Evolutionary conservation across 768 basidiomycete genomes (phyloP), one percentile per base, ranked within the genome.

Genomic region (Favolaschia claudopus): DNA sequence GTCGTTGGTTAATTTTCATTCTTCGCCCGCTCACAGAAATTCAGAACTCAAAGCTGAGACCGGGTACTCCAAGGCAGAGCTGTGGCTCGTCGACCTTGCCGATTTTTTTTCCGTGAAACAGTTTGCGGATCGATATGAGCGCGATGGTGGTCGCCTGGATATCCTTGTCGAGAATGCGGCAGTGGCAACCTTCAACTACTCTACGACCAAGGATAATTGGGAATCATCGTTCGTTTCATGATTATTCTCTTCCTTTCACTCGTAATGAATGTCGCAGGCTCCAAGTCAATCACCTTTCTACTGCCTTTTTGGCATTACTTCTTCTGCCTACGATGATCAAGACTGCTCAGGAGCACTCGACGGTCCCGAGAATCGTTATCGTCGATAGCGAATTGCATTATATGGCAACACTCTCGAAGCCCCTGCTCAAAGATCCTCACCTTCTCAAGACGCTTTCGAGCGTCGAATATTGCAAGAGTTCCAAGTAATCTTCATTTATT

Each of bases 231-330:
- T 39, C 29, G 66, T 40, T 17, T 27, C n/a, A 24, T 7, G 28
- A 8, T 5, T 33, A 14, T 51, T 15, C n/a, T n/a, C n/a, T n/a
- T n/a, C n/a, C n/a, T n/a, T n/a, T n/a, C n/a, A n/a, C n/a, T n/a
- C n/a, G n/a, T n/a, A n/a, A n/a, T n/a, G n/a, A n/a, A n/a, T n/a
- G n/a, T 27, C 13, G 14, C 45, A 86, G 84, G 10, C 52, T 84
- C 0, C 83, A 85, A 58, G 76, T 82, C 36, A 85, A 85, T 63
- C 62, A 75, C 62, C 66, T 86, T 8, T 70, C 79, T 1, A 74
- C 72, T 7, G 69, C 76, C 7, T 69, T 84, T 0, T 70, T 83
- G 4, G 68, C 74, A 0, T 58, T 85, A 5, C 72, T 75, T 7
- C 70, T 85, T 0, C 70, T 84, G 0, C 84, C 85, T 0, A 64